Conservation (phyloP, 108 stramenopile genomes). For the Mayamaea pseudoterrestris region DNA sequence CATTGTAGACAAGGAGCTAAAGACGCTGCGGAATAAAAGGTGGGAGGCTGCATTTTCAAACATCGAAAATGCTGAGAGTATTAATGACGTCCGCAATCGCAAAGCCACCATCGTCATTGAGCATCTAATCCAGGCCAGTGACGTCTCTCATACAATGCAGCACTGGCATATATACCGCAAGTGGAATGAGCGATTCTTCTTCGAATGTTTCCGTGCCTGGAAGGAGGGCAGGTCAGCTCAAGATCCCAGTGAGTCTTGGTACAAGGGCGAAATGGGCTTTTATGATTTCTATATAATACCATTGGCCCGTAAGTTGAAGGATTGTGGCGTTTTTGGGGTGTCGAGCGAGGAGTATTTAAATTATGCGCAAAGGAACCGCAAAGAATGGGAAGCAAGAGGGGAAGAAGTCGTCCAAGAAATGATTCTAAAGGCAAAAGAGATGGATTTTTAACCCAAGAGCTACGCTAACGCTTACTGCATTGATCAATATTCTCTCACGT, state of each 20-base stretch:
- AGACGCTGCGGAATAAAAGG: constrained; percentile 4
- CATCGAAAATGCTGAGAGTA: background rate
- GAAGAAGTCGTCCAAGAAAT: background rate
- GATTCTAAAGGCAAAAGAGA: background rate
- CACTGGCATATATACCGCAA: constrained; percentile 27
- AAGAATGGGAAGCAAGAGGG: constrained; percentile 1
- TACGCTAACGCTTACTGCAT: no score
- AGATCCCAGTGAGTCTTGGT: constrained; percentile 16
- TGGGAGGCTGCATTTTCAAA: constrained; percentile 8
- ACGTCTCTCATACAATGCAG: constrained; percentile 39
- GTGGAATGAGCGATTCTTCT: constrained; percentile 29
- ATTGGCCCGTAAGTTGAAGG: constrained; percentile 24
- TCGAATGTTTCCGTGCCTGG: constrained; percentile 19
- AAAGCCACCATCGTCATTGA: constrained; percentile 23
- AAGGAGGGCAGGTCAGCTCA: constrained; percentile 10
- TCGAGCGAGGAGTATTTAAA: constrained; percentile 11
- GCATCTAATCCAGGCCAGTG: constrained; percentile 34
- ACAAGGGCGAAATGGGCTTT: constrained; percentile 24
- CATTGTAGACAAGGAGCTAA: constrained; percentile 10
- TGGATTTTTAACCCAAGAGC: no score
- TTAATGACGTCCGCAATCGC: background rate
- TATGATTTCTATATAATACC: constrained; percentile 31
- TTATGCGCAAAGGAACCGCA: constrained; percentile 6
- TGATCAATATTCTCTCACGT: no score
- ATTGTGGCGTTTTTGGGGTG: constrained; percentile 30